phyloP scores from a whole-genome alignment of 192 early-diverging fungal species.

The Funneliformis mosseae region DNA sequence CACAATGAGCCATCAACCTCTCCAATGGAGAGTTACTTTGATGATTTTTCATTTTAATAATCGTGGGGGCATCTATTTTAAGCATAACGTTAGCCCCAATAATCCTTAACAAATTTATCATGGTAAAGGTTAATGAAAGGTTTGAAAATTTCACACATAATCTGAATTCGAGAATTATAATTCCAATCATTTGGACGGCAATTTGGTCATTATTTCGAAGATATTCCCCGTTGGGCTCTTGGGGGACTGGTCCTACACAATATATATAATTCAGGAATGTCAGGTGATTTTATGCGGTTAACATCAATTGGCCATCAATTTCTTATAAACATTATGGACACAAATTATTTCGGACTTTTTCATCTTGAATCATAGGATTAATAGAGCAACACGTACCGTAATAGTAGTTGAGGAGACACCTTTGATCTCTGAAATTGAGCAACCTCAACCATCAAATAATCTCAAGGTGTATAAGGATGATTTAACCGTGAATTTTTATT shows the following conservation, averaged over 20 bases:
- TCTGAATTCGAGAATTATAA: neutral
- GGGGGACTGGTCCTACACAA: conserved; percentile 35
- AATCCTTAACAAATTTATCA: neutral
- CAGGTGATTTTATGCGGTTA: conserved; percentile 6
- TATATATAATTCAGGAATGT: neutral
- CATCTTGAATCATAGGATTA: neutral
- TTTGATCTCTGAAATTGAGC: neutral
- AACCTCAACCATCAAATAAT: neutral
- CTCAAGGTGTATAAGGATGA: neutral
- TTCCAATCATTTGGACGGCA: neutral
- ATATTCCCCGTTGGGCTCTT: conserved; percentile 26
- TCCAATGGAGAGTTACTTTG: neutral
- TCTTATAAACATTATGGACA: neutral
- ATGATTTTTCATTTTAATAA: neutral
- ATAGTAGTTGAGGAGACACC: neutral
- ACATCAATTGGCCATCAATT: neutral
- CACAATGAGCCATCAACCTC: neutral
- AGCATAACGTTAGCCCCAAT: neutral
- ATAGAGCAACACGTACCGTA: neutral
- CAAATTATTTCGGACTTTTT: neutral
- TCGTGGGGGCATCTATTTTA: neutral
- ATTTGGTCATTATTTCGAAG: neutral
- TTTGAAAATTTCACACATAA: neutral
- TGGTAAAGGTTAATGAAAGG: neutral
- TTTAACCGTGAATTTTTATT: neutral